Percentiles rank a stretch among this genome's conserved stretches.
Evolutionary conservation across 31 red algal genomes (phyloP).

Genomic region (Asparagopsis taxiformis): DNA sequence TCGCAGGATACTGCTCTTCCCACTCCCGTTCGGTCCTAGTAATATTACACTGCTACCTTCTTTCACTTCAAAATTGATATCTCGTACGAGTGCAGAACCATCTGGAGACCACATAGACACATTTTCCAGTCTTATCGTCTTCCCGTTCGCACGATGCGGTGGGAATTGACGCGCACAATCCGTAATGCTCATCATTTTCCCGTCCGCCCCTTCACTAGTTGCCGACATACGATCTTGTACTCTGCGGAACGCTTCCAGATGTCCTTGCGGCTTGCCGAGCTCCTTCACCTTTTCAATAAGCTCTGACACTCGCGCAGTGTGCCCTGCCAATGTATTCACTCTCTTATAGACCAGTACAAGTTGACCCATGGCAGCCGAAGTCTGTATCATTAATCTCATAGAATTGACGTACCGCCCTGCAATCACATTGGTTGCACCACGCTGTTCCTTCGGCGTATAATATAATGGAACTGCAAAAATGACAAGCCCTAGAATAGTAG

Average conservation of each 20-base stretch:
- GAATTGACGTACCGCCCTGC: slow-evolving; percentile 71
- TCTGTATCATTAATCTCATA: slow-evolving; percentile 85
- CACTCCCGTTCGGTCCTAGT: slow-evolving; percentile 73
- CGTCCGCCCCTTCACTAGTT: neutral
- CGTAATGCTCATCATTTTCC: slow-evolving; percentile 6
- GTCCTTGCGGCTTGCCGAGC: slow-evolving; percentile 71
- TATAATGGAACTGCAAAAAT: slow-evolving; percentile 87
- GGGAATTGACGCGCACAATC: slow-evolving; percentile 19
- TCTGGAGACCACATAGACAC: slow-evolving; percentile 85
- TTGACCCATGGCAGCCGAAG: slow-evolving; percentile 75
- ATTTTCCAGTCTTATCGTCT: slow-evolving; percentile 57
- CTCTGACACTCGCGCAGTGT: slow-evolving; percentile 77
- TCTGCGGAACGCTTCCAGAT: slow-evolving; percentile 64
- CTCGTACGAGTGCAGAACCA: slow-evolving; percentile 56
- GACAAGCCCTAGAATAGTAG: slow-evolving; percentile 76
- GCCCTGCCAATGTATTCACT: slow-evolving; percentile 71
- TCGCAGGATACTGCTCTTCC: slow-evolving; percentile 84
- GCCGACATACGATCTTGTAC: slow-evolving; percentile 54
- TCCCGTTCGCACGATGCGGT: slow-evolving; percentile 35
- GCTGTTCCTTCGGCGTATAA: slow-evolving; percentile 39
- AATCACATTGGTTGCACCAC: slow-evolving; percentile 51
- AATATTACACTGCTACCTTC: slow-evolving; percentile 65
- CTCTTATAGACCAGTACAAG: slow-evolving; percentile 85
- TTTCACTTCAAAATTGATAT: slow-evolving; percentile 56
- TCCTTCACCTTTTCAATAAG: slow-evolving; percentile 85